A percentile compares a stretch with the other conserved stretches of the same genome.
These are phyloP conservation scores for Peniophora sp. DNA, from an alignment of 1,284 basidiomycete species.

Conservation along the genomic window DNA sequence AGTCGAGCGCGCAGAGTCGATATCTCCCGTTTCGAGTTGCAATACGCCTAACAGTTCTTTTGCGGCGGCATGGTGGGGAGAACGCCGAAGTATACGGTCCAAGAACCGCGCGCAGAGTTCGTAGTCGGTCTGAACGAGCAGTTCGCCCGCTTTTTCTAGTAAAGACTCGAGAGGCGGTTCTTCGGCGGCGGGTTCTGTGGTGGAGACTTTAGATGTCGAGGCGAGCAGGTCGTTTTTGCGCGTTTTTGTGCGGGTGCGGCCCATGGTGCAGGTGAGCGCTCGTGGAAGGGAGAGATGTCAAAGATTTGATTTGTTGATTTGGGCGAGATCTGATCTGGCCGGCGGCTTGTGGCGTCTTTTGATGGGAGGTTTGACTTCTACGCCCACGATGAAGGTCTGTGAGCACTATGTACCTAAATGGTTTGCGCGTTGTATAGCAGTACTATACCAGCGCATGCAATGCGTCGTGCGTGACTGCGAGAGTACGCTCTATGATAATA, in stretches of 20 bases:
- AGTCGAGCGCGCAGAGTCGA: conserved; percentile 47
- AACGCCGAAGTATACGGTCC: conserved; percentile 59
- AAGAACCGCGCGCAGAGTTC: conserved; percentile 73
- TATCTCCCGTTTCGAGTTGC: conserved; percentile 72
- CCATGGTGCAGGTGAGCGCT: conserved; percentile 36
- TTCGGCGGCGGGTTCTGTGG: conserved; percentile 26
- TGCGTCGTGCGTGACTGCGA: no score
- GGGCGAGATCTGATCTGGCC: not conserved
- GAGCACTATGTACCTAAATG: no score
- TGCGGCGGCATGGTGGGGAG: conserved; percentile 61
- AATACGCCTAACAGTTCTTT: conserved; percentile 75
- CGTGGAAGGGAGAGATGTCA: not conserved
- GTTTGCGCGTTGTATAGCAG: no score
- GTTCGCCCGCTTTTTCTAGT: conserved; percentile 66
- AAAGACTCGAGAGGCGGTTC: conserved; percentile 37
- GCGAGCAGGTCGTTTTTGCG: conserved; percentile 35
- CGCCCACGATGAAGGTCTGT: no score
- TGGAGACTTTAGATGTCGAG: conserved; percentile 20
- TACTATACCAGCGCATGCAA: no score
- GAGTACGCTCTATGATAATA: no score
- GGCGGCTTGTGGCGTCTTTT: no score
- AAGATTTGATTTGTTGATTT: not conserved
- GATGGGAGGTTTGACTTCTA: no score
- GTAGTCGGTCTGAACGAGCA: conserved; percentile 81
- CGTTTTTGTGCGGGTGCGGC: conserved; percentile 50